phyloP scores from a whole-genome alignment of 352 stramenopile species.

The Pythium oligandrum region DNA sequence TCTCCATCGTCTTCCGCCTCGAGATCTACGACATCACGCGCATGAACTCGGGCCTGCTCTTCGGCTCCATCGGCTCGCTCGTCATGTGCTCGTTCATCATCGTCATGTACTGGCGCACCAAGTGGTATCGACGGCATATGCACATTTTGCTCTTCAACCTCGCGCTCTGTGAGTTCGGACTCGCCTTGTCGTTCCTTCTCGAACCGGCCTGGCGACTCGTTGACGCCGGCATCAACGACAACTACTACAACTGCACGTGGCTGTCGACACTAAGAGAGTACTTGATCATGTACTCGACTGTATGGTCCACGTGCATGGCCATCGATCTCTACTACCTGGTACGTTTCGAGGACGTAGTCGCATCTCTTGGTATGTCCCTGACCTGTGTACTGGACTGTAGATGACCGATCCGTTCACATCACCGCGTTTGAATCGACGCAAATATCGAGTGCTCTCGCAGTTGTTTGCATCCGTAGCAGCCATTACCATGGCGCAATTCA shows the following conservation, averaged over 20 bases:
- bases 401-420: constrained; percentile 84
- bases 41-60: constrained; percentile 59
- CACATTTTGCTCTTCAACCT: constrained; percentile 69
- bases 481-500: constrained; percentile 44
- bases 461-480: constrained; percentile 27
- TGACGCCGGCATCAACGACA: constrained; percentile 28
- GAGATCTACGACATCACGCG: constrained; percentile 34
- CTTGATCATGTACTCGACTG: constrained; percentile 67
- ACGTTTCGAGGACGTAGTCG: constrained; percentile 4
- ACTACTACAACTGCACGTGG: constrained; percentile 39
- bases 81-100: constrained; percentile 60
- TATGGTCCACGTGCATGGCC: constrained; percentile 67
- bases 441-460: constrained; percentile 58
- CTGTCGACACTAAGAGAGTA: constrained; percentile 66
- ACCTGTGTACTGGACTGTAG: constrained; percentile 17
- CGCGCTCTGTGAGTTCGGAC: constrained; percentile 49
- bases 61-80: constrained; percentile 53
- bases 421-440: constrained; percentile 54
- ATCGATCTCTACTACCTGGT: constrained; percentile 70
- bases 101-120: constrained; percentile 33
- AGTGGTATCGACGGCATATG: constrained; percentile 62
- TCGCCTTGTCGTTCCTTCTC: constrained; percentile 68
- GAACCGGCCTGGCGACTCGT: constrained; percentile 50
- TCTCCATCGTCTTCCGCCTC: constrained; percentile 35
- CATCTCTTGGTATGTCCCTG: background rate